A percentile compares a stretch with the other conserved stretches of the same genome.
Evolutionary conservation across 768 basidiomycete species (phyloP).

Genomic region (Coprinopsis marcescibilis): DNA sequence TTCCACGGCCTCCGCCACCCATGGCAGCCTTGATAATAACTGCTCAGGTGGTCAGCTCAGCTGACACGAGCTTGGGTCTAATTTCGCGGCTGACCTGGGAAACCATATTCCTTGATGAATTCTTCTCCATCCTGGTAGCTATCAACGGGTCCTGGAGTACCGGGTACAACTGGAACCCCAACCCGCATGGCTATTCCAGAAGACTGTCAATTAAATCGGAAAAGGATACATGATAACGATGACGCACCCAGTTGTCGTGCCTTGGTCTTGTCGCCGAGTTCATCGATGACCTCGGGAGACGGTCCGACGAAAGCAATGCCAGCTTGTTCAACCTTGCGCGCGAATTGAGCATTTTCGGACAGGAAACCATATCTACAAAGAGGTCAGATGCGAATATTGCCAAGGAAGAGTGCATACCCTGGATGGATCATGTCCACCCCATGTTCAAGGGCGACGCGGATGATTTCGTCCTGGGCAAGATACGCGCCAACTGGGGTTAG

Average conservation of each 20-base stretch:
- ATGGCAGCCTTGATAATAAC: slow-evolving; percentile 99
- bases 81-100: slow-evolving; percentile 58
- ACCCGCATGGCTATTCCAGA: slow-evolving; percentile 66
- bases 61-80: background rate
- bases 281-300: slow-evolving; percentile 92
- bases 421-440: slow-evolving; percentile 99
- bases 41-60: slow-evolving; percentile 18
- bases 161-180: slow-evolving; percentile 94
- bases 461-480: slow-evolving; percentile 96
- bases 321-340: slow-evolving; percentile 96
- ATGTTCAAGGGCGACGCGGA: slow-evolving; percentile 93
- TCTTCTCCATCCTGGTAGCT: slow-evolving; percentile 72
- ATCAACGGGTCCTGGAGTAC: slow-evolving; percentile 91
- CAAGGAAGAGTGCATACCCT: slow-evolving; percentile 48
- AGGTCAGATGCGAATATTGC: background rate
- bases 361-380: slow-evolving; percentile 88
- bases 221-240: slow-evolving; percentile 5
- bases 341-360: slow-evolving; percentile 94
- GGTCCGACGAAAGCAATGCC: slow-evolving; percentile 97
- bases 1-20: slow-evolving; percentile 98
- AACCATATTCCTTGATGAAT: slow-evolving; percentile 95
- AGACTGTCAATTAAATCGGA: slow-evolving; percentile 9
- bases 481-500: slow-evolving; percentile 95
- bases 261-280: slow-evolving; percentile 98
- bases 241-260: slow-evolving; percentile 76